These are phyloP conservation scores for Ceratocystis huliohia DNA, from an alignment of 2,329 filamentous ascomycete genomes.

Conservation along the genomic window DNA sequence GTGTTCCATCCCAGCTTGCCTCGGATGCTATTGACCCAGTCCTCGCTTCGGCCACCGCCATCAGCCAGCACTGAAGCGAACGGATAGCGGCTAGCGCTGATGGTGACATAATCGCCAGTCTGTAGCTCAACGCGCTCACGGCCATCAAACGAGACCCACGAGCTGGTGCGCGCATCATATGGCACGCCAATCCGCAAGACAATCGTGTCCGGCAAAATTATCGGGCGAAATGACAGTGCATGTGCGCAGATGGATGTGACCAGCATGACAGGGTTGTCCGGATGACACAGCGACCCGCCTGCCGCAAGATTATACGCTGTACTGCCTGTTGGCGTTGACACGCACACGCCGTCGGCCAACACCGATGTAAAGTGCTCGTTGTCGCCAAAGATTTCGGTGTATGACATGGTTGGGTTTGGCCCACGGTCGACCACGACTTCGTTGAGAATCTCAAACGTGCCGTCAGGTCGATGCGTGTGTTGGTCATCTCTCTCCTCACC, in stretches of 20 bases:
- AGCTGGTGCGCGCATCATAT: conserved; percentile 75
- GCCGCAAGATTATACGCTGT: conserved; percentile 94
- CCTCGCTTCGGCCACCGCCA: conserved; percentile 51
- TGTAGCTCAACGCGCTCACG: conserved; percentile 69
- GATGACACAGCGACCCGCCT: conserved; percentile 88
- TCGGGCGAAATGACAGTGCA: conserved; percentile 88
- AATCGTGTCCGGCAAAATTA: conserved; percentile 91
- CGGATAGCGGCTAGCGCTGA: conserved; percentile 67
- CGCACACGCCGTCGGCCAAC: conserved; percentile 82
- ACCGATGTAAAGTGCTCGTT: conserved; percentile 92
- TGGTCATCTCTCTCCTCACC: conserved; percentile 75
- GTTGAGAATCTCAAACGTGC: conserved; percentile 82
- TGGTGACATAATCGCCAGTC: conserved; percentile 73
- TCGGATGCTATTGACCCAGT: conserved; percentile 72
- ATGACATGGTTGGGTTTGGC: conserved; percentile 87
- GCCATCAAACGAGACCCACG: conserved; percentile 97
- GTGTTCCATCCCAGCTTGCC: conserved; percentile 73
- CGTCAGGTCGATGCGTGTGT: conserved; percentile 72
- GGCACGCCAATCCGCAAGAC: conserved; percentile 89
- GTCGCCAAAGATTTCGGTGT: conserved; percentile 83
- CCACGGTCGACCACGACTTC: conserved; percentile 94
- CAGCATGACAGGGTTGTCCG: conserved; percentile 91
- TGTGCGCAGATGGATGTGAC: conserved; percentile 91
- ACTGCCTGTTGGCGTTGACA: conserved; percentile 86
- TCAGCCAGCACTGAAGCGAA: conserved; percentile 65